Conservation (phyloP, 2,329 filamentous ascomycete genomes). For the Sporothrix pseudoabietina region DNA sequence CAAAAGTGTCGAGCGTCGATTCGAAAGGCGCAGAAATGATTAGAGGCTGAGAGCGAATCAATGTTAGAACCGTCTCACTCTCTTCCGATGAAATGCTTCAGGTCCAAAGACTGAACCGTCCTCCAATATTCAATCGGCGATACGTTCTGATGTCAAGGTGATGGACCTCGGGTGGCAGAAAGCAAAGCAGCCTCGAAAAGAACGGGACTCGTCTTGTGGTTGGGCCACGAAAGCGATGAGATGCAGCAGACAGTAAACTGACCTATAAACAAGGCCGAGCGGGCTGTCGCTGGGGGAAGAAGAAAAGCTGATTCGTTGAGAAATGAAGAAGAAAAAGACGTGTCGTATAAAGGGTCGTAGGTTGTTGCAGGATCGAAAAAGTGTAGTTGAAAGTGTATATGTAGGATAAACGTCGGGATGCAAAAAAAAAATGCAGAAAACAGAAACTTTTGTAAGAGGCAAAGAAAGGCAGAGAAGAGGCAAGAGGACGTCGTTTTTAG, state of each 20-base stretch:
- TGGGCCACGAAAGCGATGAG: neutral
- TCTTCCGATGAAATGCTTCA: neutral
- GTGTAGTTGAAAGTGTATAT: neutral
- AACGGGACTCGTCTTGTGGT: neutral
- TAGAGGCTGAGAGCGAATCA: neutral
- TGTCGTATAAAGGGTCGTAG: neutral
- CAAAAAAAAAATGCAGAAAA: neutral
- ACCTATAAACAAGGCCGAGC: constrained; percentile 14
- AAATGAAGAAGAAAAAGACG: neutral
- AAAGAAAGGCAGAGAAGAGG: neutral
- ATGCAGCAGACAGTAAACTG: neutral
- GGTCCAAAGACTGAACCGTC: neutral
- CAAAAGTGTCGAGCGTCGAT: neutral
- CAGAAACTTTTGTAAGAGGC: neutral
- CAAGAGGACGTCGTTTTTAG: neutral
- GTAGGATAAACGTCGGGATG: neutral
- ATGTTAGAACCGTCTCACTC: neutral
- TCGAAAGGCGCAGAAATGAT: neutral
- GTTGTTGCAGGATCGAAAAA: neutral
- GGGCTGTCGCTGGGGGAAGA: constrained; percentile 11
- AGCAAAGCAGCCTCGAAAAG: neutral
- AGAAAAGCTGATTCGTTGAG: constrained; percentile 12
- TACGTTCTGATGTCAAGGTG: neutral
- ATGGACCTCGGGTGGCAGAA: neutral
- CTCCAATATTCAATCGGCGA: neutral